Percentiles rank a stretch among this genome's conserved stretches.
Evolutionary conservation across 805 yeast species (phyloP).

Genomic region (Saccharomycopsis synnaedendra): DNA sequence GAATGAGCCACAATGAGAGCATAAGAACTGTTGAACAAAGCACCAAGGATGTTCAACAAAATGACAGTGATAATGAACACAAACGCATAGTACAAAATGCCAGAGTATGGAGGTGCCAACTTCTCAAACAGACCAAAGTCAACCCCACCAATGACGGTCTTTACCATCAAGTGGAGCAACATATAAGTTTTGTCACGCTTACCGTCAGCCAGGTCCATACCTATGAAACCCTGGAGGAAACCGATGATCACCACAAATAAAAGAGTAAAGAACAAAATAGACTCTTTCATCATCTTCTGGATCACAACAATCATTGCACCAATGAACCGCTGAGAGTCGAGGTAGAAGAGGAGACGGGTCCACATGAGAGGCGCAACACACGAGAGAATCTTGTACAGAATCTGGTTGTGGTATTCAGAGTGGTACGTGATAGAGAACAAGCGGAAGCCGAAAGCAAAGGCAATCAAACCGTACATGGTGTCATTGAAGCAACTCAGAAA

Average conservation of each 20-base stretch:
- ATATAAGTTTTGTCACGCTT: slow-evolving; percentile 57
- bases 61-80: slow-evolving; percentile 67
- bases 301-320: slow-evolving; percentile 22
- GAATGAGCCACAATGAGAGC: slow-evolving; percentile 72
- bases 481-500: slow-evolving; percentile 76
- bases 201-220: slow-evolving; percentile 82
- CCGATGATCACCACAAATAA: slow-evolving; percentile 63
- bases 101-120: slow-evolving; percentile 81
- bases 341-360: slow-evolving; percentile 49
- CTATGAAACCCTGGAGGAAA: slow-evolving; percentile 77
- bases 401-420: slow-evolving; percentile 18
- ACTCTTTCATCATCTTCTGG: slow-evolving; percentile 80
- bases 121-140: slow-evolving; percentile 51
- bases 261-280: slow-evolving; percentile 67
- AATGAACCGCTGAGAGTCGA: slow-evolving; percentile 54
- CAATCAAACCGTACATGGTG: slow-evolving; percentile 45
- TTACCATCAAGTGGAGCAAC: slow-evolving; percentile 51
- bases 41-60: slow-evolving; percentile 73
- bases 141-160: slow-evolving; percentile 60
- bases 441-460: slow-evolving; percentile 44
- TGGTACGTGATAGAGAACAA: slow-evolving; percentile 16
- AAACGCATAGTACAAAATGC: slow-evolving; percentile 64
- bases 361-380: slow-evolving; percentile 64
- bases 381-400: slow-evolving; percentile 45
- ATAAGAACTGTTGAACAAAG: slow-evolving; percentile 78